Percentiles rank a stretch among this genome's conserved stretches.
Evolutionary conservation across 495 filamentous ascomycete genomes (phyloP).

Genomic region (Xylaria bambusicola): DNA sequence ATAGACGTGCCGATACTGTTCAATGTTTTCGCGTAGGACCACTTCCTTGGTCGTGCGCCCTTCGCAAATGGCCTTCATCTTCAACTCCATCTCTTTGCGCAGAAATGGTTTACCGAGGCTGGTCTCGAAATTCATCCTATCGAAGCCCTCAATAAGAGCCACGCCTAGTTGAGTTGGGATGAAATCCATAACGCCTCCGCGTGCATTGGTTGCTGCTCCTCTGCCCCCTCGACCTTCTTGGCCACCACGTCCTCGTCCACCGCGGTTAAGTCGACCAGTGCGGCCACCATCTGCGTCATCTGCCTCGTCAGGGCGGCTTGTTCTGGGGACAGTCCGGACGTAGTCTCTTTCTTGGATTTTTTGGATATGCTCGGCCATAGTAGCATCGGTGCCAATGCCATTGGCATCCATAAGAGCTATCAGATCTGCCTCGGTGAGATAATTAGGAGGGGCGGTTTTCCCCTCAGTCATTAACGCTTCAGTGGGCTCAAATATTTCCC

Average conservation of each 20-base stretch:
- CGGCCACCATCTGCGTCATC: constrained; percentile 40
- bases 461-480: constrained; percentile 89
- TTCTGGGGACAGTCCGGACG: constrained; percentile 64
- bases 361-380: constrained; percentile 97
- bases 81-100: constrained; percentile 93
- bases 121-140: constrained; percentile 84
- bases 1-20: constrained; percentile 84
- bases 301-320: constrained; percentile 27
- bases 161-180: constrained; percentile 89
- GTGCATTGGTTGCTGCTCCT: constrained; percentile 34
- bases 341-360: constrained; percentile 92
- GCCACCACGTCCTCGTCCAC: constrained; percentile 43
- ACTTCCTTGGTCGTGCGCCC: constrained; percentile 72
- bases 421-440: constrained; percentile 94
- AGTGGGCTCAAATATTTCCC: constrained; percentile 82
- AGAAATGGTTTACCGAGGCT: constrained; percentile 96
- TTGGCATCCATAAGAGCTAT: constrained; percentile 98
- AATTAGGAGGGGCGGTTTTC: constrained; percentile 78
- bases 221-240: constrained; percentile 49
- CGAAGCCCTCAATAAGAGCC: constrained; percentile 89
- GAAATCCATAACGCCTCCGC: constrained; percentile 72
- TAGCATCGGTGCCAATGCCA: constrained; percentile 96
- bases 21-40: constrained; percentile 77
- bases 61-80: constrained; percentile 93
- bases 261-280: constrained; percentile 47